Evolutionary conservation across 2,329 filamentous ascomycete species (phyloP), one percentile per base, ranked within the genome.

Genomic region (Fusarium concolor): DNA sequence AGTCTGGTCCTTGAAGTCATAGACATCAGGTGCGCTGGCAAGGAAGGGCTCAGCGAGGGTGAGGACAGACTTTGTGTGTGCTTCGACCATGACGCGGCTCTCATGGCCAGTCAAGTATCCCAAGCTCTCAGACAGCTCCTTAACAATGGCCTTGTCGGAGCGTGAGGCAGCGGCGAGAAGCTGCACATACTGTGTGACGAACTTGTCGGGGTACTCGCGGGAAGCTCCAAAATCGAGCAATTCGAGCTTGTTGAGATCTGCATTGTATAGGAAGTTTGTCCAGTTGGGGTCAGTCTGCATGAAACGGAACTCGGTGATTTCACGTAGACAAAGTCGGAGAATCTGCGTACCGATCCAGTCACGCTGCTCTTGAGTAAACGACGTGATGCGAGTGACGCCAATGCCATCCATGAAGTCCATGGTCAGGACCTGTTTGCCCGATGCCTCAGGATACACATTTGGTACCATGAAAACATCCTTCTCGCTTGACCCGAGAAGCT

Each of bases 271-370:
- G 79, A 99, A 99, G 80, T 99, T 99, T 33, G 95, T 98, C 96
- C 96, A 99, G 83, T 99, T 99, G 39, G 96, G 96, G 76, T 99
- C 96, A 7, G 96, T 99, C 81, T 99, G 96, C 96, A 99, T 99
- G 82, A 97, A 98, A 63, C 86, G 90, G 87, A 97, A 98, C 79
- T 97, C 93, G 68, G 90, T 90, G 72, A 98, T 95, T 81, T 98
- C 96, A 60, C 94, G 90, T 38, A 98, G 86, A 76, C 94, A 98
- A 12, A 99, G 89, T 6, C 94, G 92, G 52, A 98, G 86, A 69
- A 98, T 92, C 74, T 98, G 92, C 1, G 93, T 96, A 53, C 96
- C 96, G 74, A 99, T 97, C 93, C 94, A 97, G 82, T 99, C 94
- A 62, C 91, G 89, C 78, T 98, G 93, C 50, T 88, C 84, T 76